These are phyloP conservation scores for Triticum aestivum DNA, from an alignment of 176 grass and related monocot species.

Conservation along the genomic window IWGSC_CS_RefSeq_v2.1 NC_057802.1:10094506-10095005, in stretches of 20 bases:
- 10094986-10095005: neutral
- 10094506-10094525: neutral
- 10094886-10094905: neutral
- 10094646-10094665: neutral
- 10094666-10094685: neutral
- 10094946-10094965: neutral
- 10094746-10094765: conserved; percentile 16
- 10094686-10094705: neutral
- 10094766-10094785: neutral
- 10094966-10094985: conserved; percentile 9
- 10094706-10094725: neutral
- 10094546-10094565: neutral
- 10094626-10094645: neutral
- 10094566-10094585: neutral
- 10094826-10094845: neutral
- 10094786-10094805: neutral
- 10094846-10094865: neutral
- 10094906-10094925: neutral
- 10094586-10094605: neutral
- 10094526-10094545: neutral
- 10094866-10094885: neutral
- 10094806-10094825: neutral
- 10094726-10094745: neutral
- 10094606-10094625: neutral
- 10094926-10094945: rapidly evolving